Conservation (phyloP, 2,329 filamentous ascomycete genomes). For the Madurella fahalii region DNA sequence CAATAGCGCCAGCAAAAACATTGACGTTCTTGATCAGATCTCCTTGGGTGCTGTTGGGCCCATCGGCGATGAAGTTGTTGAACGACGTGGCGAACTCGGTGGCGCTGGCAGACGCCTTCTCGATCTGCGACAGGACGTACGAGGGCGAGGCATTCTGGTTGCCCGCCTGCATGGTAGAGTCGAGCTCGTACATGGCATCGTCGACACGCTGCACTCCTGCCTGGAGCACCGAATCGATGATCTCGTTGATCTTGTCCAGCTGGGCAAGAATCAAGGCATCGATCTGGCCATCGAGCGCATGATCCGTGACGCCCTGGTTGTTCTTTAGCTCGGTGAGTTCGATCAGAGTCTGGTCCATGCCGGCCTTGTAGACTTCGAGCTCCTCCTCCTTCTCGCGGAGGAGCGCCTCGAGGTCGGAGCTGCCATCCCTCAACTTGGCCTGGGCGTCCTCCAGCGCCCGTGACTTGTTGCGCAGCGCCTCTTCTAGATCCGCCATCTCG, state of each 20-base stretch:
- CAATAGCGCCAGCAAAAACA: constrained; percentile 82
- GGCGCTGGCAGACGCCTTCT: constrained; percentile 89
- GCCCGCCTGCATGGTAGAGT: constrained; percentile 96
- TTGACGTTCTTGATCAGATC: constrained; percentile 93
- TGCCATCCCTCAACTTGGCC: constrained; percentile 71
- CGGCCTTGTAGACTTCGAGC: constrained; percentile 94
- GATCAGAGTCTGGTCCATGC: constrained; percentile 92
- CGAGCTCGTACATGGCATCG: constrained; percentile 92
- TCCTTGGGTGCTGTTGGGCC: constrained; percentile 81
- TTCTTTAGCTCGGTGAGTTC: constrained; percentile 85
- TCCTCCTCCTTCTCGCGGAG: constrained; percentile 96
- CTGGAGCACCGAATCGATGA: constrained; percentile 94
- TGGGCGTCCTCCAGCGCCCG: constrained; percentile 81
- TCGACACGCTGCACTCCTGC: constrained; percentile 90
- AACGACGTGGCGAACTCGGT: constrained; percentile 98
- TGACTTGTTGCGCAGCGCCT: constrained; percentile 83
- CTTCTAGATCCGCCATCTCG: constrained; percentile 94
- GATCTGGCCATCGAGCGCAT: constrained; percentile 82
- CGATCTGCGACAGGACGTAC: constrained; percentile 93
- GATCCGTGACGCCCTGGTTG: constrained; percentile 70
- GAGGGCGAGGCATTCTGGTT: constrained; percentile 96
- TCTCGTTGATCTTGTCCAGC: constrained; percentile 90
- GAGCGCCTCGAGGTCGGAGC: constrained; percentile 78
- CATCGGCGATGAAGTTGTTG: constrained; percentile 97
- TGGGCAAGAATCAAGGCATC: constrained; percentile 84